Base-by-base conservation (phyloP, 768 basidiomycete species). In the Pholiota microspora region DNA sequence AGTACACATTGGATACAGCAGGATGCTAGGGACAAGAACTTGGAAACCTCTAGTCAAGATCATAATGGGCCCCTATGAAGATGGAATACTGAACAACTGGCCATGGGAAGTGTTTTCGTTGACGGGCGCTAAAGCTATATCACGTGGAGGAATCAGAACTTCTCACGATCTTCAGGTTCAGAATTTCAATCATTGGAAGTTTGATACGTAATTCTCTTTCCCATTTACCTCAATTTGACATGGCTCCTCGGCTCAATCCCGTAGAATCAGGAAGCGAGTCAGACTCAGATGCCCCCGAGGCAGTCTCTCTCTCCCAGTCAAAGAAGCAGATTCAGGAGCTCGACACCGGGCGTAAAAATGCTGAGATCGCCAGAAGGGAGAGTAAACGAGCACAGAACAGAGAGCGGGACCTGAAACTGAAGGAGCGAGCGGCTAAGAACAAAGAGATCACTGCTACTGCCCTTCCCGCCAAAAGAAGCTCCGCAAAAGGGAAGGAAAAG, bases 391-490 rank as follows among this genome's bases (percentile, higher is more conserved):
- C 69, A 23, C 67, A 68, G 49, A 83, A 83, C 61, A 67, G 78
- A 50, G 76, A 76, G 52, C 64, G 69, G 57, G 84, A 85, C 61
- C 63, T 67, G 45, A 74, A 68, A 32, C 54, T 82, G 62, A 85
- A 85, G 67, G 79, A 76, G 54, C 67, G 78, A 28, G 75, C 79
- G 7, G 71, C 61, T 27, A 55, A 45, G 18, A 59, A 64, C 54
- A 55, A 65, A 60, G 58, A 24, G 52, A 52, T 49, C 12, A 1
- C 16, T 5, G 32, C 25, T 34, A 24, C 44, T n/a, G 6, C 48
- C 7, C 38, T 4, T 35, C 15, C 25, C 15, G 15, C 12, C 10
- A 28, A 48, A 31, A 45, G 21, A 18, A 31, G 21, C n/a, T 21
- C 24, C 9, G 45, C 12, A 25, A 55, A 54, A 16, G 38, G 49